Base-by-base conservation (phyloP, 805 yeast genomes). In the Starmera amethionina region DNA sequence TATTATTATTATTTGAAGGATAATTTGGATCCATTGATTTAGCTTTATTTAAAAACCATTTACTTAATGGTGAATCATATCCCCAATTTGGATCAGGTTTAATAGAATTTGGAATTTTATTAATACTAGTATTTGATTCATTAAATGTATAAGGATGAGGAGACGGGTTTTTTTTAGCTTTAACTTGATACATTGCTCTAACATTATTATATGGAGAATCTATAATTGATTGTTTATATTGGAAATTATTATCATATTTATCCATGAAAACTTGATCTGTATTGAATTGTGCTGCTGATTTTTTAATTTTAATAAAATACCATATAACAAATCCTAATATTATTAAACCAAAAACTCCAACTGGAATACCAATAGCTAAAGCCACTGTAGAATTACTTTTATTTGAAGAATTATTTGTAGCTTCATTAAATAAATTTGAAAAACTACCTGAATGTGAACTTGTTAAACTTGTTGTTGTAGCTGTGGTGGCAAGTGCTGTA, bases 51-150 rank as follows among this genome's bases (percentile, higher is more conserved):
- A 42, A 47, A 38, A 55, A 55, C 58, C 58, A 55, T 32, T 39
- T 51, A 29, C 55, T 51, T 32, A 55, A 34, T 13, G 59, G 59
- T 4, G 57, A 48, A 37, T 45, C 50, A 33, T 52, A 27, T 34
- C 40, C 45, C 57, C 55, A 52, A 9, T 42, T 52, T 11, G 39
- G 25, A 22, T 34, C 36, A 5, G 37, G 39, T 2, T 43, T 37
- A n/a, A n/a, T n/a, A 2, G 41, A 42, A 4, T 38, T 36, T 3
- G 30, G 46, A 3, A 51, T 48, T 8, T 45, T 50, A 32, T 50
- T 47, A 30, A 51, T 32, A 14, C 55, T 49, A 7, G 41, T 32
- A 34, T 48, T 48, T 4, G 55, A 51, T 31, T 34, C 36, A 19
- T 34, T 35, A 18, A 35, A 30, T 19, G 30, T 19, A 28, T 35